phyloP scores from a whole-genome alignment of 1,284 basidiomycete genomes.

The Trichosporon ovoides region DNA sequence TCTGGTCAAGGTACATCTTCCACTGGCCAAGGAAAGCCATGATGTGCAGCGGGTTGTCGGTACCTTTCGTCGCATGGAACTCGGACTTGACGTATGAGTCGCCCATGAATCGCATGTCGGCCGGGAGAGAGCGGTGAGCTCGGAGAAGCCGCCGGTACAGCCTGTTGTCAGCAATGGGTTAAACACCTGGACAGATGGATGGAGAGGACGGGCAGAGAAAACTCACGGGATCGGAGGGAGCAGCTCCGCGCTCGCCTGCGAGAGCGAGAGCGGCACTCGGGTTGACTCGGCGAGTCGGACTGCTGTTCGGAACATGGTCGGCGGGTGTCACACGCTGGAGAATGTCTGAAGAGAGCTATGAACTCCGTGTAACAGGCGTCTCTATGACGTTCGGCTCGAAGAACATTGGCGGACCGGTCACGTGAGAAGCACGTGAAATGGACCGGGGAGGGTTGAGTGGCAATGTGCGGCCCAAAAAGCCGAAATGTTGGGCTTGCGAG shows the following conservation, averaged over 20 bases:
- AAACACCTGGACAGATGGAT: not conserved
- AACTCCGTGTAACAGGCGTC: not conserved
- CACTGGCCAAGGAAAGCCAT: slow-evolving; percentile 90
- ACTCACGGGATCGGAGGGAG: slow-evolving; percentile 75
- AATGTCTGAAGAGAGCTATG: slow-evolving; percentile 18
- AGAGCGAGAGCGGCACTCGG: slow-evolving; percentile 60
- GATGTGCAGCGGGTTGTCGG: slow-evolving; percentile 77
- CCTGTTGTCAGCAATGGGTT: slow-evolving; percentile 52
- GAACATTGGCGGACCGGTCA: too few relatives aligned
- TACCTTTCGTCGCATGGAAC: slow-evolving; percentile 71
- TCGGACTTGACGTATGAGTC: slow-evolving; percentile 86
- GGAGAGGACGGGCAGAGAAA: not conserved
- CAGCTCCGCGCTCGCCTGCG: slow-evolving; percentile 60
- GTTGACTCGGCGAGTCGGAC: slow-evolving; percentile 50
- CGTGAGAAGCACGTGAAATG: too few relatives aligned
- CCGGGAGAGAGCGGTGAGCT: slow-evolving; percentile 66
- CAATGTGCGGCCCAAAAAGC: too few relatives aligned
- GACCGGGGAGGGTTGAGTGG: too few relatives aligned
- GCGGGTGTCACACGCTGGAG: not conserved
- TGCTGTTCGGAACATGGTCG: slow-evolving; percentile 54
- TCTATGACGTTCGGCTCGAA: not conserved
- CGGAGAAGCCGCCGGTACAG: slow-evolving; percentile 75
- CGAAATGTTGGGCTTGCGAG: not conserved
- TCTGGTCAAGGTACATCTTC: slow-evolving; percentile 78
- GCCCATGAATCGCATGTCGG: slow-evolving; percentile 77